phyloP scores from a whole-genome alignment of 2,329 filamentous ascomycete species.

The Cadophora malorum region DNA sequence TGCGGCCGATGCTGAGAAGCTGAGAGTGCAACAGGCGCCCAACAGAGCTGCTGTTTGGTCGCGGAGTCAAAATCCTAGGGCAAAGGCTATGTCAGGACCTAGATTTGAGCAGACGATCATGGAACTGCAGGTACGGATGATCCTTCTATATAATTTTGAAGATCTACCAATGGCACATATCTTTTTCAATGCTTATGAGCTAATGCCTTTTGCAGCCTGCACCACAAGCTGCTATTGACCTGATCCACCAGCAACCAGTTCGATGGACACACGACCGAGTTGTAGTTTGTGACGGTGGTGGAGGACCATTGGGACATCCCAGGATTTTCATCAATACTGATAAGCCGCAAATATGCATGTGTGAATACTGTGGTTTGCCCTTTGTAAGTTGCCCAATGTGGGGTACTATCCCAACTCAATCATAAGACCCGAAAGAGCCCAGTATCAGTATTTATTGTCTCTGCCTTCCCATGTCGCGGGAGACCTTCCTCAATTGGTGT shows the following conservation, averaged over 20 bases:
- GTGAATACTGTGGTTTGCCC: conserved; percentile 92
- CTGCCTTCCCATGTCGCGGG: too few species aligned
- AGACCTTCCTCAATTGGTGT: neutral
- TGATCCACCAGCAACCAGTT: conserved; percentile 96
- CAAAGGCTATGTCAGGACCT: conserved; percentile 88
- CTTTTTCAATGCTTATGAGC: conserved; percentile 27
- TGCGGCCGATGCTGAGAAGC: conserved; percentile 49
- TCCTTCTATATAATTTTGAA: neutral
- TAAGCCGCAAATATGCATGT: conserved; percentile 90
- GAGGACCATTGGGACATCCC: conserved; percentile 88
- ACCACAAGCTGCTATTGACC: conserved; percentile 87
- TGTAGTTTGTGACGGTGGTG: conserved; percentile 90
- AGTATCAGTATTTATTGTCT: too few species aligned
- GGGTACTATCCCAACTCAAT: neutral
- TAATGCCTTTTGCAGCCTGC: conserved; percentile 69
- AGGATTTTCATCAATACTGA: conserved; percentile 97
- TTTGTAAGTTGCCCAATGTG: conserved; percentile 68
- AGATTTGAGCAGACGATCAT: conserved; percentile 98
- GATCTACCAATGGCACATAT: neutral
- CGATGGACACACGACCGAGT: conserved; percentile 84
- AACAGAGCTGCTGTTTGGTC: conserved; percentile 87
- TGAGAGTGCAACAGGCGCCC: conserved; percentile 70
- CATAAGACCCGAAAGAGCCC: too few species aligned
- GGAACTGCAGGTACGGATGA: conserved; percentile 76
- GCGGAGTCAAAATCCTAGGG: conserved; percentile 80